Evolutionary conservation across 2,329 filamentous ascomycete genomes (phyloP), one percentile per base, ranked within the genome.

Genomic region (Alternaria ventricosa): DNA sequence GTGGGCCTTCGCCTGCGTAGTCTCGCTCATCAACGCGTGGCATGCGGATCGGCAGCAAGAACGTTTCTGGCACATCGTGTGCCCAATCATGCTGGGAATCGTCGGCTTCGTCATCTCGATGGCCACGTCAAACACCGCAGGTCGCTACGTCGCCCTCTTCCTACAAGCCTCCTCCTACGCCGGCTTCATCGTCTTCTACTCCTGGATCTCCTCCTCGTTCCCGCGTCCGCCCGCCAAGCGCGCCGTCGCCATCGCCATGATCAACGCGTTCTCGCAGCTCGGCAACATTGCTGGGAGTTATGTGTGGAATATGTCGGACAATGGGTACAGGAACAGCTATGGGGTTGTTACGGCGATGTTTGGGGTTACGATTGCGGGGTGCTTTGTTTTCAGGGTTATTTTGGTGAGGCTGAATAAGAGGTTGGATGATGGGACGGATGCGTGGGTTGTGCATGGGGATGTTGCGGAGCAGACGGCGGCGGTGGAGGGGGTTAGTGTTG

Each of bases 271-370:
- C 54, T 73, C 70, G 11, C 76, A 78, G 61, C 27, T 78, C n/a
- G 75, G 76, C 15, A 79, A 78, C 44, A 75, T 78, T 7, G 87
- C 88, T 0, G 88, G 88, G 3, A 87, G 84, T 0, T 90, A 90
- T 70, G 88, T 90, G 4, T 90, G 88, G 88, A 80, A 83, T 56
- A 81, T 90, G 54, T 79, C 82, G 23, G 87, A 84, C 0, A 85
- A 90, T 65, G 88, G 88, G 0, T 90, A 84, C 81, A 84, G 88
- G 66, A 85, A 87, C 80, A 89, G 87, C 64, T 90, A 90, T 70
- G 88, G 87, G 5, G 88, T 90, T 60, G 88, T 90, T 6, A 84
- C 86, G 13, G 82, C 87, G 71, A 90, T 90, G 88, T 90, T 89
- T 71, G 87, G 86, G 4, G 69, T 88, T 44, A 87, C 88, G 0